Conservation (phyloP, 495 filamentous ascomycete genomes). For the Rhypophila decipiens region DNA sequence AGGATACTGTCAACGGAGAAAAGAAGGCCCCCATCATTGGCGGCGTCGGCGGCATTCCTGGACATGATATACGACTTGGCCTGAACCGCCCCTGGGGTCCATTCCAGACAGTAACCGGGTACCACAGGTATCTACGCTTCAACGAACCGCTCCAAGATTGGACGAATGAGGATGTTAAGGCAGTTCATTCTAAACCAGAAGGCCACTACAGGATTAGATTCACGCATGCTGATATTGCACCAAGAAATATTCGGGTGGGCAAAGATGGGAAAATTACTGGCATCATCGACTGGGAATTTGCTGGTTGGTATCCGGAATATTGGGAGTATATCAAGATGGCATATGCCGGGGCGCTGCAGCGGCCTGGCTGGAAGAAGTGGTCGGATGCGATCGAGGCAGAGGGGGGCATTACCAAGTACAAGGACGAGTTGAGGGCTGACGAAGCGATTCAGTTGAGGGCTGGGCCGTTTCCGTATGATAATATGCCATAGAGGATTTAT, state of each 20-base stretch:
- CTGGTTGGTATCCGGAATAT: slow-evolving; percentile 5
- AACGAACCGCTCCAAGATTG: neutral
- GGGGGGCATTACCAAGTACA: neutral
- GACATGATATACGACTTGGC: neutral
- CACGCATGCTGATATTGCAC: slow-evolving; percentile 1
- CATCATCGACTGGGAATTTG: slow-evolving; percentile 7
- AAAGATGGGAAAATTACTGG: slow-evolving; percentile 1
- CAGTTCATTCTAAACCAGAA: neutral
- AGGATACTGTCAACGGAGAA: neutral
- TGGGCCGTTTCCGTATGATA: neutral
- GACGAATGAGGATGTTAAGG: neutral
- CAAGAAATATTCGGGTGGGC: neutral
- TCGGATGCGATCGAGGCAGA: neutral
- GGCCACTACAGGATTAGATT: neutral
- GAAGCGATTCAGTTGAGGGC: neutral
- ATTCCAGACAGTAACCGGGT: neutral
- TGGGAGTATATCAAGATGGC: slow-evolving; percentile 7
- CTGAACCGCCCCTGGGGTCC: neutral
- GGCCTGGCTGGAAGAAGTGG: neutral
- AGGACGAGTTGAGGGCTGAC: neutral
- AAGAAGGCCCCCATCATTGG: neutral
- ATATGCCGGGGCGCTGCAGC: neutral
- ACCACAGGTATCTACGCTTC: slow-evolving; percentile 4
- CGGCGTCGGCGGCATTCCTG: neutral
- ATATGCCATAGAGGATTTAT: too few relatives aligned